These are phyloP conservation scores for Pseudohalonectria lignicola DNA, from an alignment of 2,329 filamentous ascomycete genomes.

Conservation along the genomic window DNA sequence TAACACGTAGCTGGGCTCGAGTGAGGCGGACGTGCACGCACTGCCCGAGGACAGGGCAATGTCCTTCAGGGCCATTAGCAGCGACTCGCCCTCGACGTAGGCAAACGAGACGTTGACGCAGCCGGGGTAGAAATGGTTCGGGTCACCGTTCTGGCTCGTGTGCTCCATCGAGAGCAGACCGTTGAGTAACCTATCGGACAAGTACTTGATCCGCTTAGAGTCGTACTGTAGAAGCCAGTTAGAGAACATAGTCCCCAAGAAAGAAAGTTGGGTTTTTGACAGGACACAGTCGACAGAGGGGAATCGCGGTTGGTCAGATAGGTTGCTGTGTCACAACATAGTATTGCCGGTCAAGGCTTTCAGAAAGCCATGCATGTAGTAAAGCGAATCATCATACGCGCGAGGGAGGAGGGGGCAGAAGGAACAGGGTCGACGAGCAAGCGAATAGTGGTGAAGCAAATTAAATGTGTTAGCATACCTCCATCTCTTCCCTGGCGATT, in stretches of 20 bases:
- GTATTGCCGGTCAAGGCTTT: constrained; percentile 51
- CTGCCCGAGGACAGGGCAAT: constrained; percentile 95
- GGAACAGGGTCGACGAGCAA: constrained; percentile 9
- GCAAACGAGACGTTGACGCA: constrained; percentile 98
- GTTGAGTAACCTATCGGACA: constrained; percentile 75
- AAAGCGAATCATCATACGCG: constrained; percentile 66
- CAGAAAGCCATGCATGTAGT: constrained; percentile 80
- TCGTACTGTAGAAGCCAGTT: constrained; percentile 67
- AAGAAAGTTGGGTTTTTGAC: constrained; percentile 9
- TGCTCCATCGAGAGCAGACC: constrained; percentile 86
- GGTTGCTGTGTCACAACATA: constrained; percentile 56
- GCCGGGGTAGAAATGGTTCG: constrained; percentile 77
- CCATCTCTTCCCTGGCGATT: constrained; percentile 80
- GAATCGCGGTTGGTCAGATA: constrained; percentile 36
- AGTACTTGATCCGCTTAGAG: constrained; percentile 65
- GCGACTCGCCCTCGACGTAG: constrained; percentile 94
- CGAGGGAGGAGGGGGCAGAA: constrained; percentile 6
- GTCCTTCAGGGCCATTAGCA: constrained; percentile 96
- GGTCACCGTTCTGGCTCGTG: constrained; percentile 81
- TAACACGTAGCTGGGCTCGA: constrained; percentile 94
- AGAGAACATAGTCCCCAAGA: constrained; percentile 1
- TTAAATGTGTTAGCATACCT: constrained; percentile 50
- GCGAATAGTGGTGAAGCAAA: too few relatives aligned
- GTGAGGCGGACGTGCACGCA: constrained; percentile 90
- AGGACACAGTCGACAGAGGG: neutral